phyloP scores from a whole-genome alignment of 208 protist genomes.

The Leishmania amazonensis region DNA sequence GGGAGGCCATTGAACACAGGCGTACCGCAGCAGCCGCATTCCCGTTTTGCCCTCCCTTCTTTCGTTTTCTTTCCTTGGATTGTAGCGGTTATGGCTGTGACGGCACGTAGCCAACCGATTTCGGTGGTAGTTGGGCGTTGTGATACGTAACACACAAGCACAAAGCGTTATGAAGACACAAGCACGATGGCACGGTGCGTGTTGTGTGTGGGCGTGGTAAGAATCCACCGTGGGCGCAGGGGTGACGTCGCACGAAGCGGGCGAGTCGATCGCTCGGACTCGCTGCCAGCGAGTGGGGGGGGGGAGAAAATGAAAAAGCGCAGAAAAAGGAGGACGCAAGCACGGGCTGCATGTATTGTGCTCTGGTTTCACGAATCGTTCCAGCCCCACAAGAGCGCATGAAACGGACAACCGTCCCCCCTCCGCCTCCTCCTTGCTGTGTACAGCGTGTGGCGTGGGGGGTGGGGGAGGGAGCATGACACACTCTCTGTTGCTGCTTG shows the following conservation, averaged over 20 bases:
- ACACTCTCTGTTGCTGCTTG: not conserved
- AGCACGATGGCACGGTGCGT: not conserved
- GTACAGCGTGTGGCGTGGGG: not conserved
- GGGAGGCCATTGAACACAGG: not conserved
- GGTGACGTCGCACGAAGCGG: not conserved
- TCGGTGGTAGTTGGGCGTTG: not conserved
- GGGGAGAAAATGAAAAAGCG: not conserved
- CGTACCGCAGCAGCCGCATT: not conserved
- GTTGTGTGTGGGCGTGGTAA: not conserved
- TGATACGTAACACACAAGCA: not conserved
- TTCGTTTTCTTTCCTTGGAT: not conserved
- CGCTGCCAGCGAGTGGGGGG: not conserved
- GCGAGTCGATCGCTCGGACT: not conserved
- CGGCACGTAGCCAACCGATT: not conserved
- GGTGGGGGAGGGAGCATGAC: not conserved
- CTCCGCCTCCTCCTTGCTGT: not conserved
- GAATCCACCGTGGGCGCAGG: not conserved
- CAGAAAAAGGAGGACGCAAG: not conserved
- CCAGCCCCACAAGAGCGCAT: not conserved
- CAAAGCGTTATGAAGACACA: not conserved
- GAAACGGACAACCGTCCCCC: not conserved
- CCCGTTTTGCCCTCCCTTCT: not conserved
- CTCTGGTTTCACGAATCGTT: not conserved
- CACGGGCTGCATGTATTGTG: not conserved
- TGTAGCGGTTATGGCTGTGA: not conserved